phyloP scores from a whole-genome alignment of 805 yeast genomes.

The Yamadazyma olivae region DNA sequence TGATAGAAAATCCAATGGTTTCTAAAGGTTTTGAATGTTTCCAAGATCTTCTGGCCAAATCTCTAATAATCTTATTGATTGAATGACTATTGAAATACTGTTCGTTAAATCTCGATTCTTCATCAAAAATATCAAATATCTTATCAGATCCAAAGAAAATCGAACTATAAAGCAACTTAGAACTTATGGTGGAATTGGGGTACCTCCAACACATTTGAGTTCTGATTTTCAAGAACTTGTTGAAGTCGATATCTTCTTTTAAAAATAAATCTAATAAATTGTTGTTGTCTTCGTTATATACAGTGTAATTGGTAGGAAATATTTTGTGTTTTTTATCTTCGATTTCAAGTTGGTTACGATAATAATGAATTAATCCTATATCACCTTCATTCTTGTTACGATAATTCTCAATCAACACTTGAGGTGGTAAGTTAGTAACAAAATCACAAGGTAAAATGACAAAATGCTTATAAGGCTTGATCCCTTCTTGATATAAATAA shows the following conservation, averaged over 20 bases:
- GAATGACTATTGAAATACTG: conserved; percentile 45
- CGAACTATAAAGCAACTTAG: conserved; percentile 69
- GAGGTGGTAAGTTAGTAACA: conserved; percentile 89
- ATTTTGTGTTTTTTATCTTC: conserved; percentile 66
- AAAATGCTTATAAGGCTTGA: conserved; percentile 32
- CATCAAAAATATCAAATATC: conserved; percentile 49
- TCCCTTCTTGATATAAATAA: conserved; percentile 36
- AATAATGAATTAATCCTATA: conserved; percentile 73
- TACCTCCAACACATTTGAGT: conserved; percentile 88
- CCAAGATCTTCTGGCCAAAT: conserved; percentile 91
- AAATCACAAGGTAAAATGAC: conserved; percentile 94
- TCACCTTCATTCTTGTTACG: conserved; percentile 67
- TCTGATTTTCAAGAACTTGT: conserved; percentile 72
- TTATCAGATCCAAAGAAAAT: conserved; percentile 48
- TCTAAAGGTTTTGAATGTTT: conserved; percentile 59
- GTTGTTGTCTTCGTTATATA: conserved; percentile 52
- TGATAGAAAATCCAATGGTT: conserved; percentile 63
- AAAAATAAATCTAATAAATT: conserved; percentile 70
- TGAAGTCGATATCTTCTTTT: conserved; percentile 62
- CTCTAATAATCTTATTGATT: conserved; percentile 70
- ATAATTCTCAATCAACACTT: conserved; percentile 78
- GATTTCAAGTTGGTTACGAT: conserved; percentile 68
- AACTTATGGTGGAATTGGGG: conserved; percentile 75
- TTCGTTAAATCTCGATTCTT: conserved; percentile 32
- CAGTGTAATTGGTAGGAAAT: conserved; percentile 64